These are phyloP conservation scores for Saturnispora ahearnii DNA, from an alignment of 805 yeast species.

Conservation along the genomic window DNA sequence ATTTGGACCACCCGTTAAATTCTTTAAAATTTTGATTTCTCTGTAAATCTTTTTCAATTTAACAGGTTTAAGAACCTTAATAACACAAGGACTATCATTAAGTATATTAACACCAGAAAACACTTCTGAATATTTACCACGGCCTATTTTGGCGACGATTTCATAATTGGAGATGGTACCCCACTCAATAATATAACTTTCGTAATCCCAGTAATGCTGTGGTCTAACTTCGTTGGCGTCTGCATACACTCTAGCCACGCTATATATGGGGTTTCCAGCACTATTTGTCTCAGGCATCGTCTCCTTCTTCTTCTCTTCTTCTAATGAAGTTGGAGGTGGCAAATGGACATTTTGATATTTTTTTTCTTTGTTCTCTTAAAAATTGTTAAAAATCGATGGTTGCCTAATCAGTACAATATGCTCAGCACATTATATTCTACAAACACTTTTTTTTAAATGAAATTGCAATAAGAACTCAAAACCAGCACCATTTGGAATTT, in stretches of 20 bases:
- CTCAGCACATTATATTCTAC: no score
- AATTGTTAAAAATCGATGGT: background rate
- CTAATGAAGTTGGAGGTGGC: background rate
- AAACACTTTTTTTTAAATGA: background rate
- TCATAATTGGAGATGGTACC: constrained; percentile 81
- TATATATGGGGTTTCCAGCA: constrained; percentile 21
- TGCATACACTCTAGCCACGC: constrained; percentile 60
- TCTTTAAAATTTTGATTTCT: constrained; percentile 80
- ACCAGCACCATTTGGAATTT: constrained; percentile 18
- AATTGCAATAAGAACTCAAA: constrained; percentile 1
- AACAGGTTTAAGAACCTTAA: constrained; percentile 89
- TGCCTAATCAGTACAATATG: background rate
- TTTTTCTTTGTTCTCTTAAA: background rate
- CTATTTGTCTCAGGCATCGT: constrained; percentile 7
- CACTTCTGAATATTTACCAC: constrained; percentile 92
- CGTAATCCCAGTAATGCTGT: constrained; percentile 77
- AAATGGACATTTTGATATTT: background rate
- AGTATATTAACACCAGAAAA: constrained; percentile 70
- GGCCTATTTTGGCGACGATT: constrained; percentile 72
- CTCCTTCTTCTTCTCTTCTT: background rate
- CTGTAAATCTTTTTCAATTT: constrained; percentile 87
- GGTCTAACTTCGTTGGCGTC: constrained; percentile 73
- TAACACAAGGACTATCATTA: constrained; percentile 60
- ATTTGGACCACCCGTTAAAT: constrained; percentile 77
- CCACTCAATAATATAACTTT: constrained; percentile 67